Percentiles rank a stretch among this genome's conserved stretches.
phyloP scores from a whole-genome alignment of 108 stramenopile species.

The Chaetoceros muelleri region DNA sequence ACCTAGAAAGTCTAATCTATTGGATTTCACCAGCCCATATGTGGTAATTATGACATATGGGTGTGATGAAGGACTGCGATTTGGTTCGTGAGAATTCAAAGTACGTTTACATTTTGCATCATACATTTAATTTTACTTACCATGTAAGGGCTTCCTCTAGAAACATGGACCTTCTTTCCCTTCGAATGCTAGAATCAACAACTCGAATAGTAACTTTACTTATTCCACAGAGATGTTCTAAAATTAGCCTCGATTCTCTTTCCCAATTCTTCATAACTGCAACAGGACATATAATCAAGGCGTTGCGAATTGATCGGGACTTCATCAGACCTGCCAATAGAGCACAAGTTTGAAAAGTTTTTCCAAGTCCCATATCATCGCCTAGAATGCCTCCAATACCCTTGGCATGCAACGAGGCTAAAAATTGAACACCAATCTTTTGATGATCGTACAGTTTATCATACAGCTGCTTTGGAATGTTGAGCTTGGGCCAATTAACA shows the following conservation, averaged over 20 bases:
- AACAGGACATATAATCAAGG: constrained; percentile 60
- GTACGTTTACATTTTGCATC: too few species aligned
- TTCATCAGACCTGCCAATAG: constrained; percentile 63
- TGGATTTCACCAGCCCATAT: constrained; percentile 45
- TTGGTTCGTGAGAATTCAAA: too few species aligned
- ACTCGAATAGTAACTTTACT: constrained; percentile 35
- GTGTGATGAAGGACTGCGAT: constrained; percentile 18
- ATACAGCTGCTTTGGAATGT: constrained; percentile 37
- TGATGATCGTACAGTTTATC: constrained; percentile 69
- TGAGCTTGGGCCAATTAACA: constrained; percentile 39
- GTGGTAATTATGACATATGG: constrained; percentile 66
- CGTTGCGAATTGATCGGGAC: constrained; percentile 53
- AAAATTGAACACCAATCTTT: constrained; percentile 84
- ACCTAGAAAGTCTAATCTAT: constrained; percentile 7
- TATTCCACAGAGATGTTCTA: constrained; percentile 26
- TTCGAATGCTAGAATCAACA: constrained; percentile 35
- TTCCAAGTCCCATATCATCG: constrained; percentile 52
- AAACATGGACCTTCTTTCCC: constrained; percentile 21
- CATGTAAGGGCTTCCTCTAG: constrained; percentile 41
- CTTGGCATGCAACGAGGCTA: constrained; percentile 64
- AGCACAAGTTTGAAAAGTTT: constrained; percentile 54
- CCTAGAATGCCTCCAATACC: constrained; percentile 81
- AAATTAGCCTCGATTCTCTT: constrained; percentile 46
- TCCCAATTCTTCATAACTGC: constrained; percentile 65
- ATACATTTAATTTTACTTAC: constrained; percentile 18